These are phyloP conservation scores for Vitis vinifera DNA, from an alignment of 164 flowering plant genomes.

Conservation along the genomic window ASM3070453v1 NC_081813.1:5147501-5148000, in stretches of 20 bases:
- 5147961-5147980: neutral
- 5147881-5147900: slow-evolving; percentile 90
- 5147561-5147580: too few relatives aligned
- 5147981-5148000: neutral
- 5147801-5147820: slow-evolving; percentile 57
- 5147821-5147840: slow-evolving; percentile 82
- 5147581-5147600: slow-evolving; percentile 24
- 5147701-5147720: slow-evolving; percentile 73
- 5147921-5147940: too few relatives aligned
- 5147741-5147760: slow-evolving; percentile 91
- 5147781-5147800: slow-evolving; percentile 53
- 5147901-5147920: slow-evolving; percentile 27
- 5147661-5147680: slow-evolving; percentile 66
- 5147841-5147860: slow-evolving; percentile 85
- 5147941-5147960: neutral
- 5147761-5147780: slow-evolving; percentile 78
- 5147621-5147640: slow-evolving; percentile 71
- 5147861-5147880: slow-evolving; percentile 79
- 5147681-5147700: slow-evolving; percentile 76
- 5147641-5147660: slow-evolving; percentile 68
- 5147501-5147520: slow-evolving; percentile 22
- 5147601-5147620: slow-evolving; percentile 75
- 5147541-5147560: too few relatives aligned
- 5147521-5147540: too few relatives aligned
- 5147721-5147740: slow-evolving; percentile 70